These are phyloP conservation scores for Arthrobotrys sphaeroides DNA, from an alignment of 2,329 filamentous ascomycete species.

Conservation along the genomic window DNA sequence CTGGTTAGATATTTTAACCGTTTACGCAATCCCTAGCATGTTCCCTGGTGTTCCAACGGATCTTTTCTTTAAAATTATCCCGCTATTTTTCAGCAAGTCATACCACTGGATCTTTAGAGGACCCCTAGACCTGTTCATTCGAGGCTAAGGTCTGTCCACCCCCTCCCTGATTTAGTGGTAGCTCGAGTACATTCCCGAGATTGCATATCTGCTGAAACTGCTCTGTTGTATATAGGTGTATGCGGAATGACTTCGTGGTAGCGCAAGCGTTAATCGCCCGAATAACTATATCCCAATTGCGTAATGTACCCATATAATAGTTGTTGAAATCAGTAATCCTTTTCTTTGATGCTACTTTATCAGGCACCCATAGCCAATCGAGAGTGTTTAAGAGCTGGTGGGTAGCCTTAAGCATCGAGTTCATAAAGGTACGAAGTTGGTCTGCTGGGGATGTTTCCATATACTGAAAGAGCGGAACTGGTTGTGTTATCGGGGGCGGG, in stretches of 20 bases:
- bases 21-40: too few species aligned
- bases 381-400: neutral
- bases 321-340: too few species aligned
- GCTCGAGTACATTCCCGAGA: neutral
- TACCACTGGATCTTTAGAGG: too few species aligned
- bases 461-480: neutral
- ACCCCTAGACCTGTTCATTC: too few species aligned
- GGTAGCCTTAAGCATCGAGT: neutral
- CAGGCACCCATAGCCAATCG: neutral
- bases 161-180: neutral
- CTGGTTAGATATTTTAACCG: too few species aligned
- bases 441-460: neutral
- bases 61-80: too few species aligned
- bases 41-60: too few species aligned
- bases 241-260: neutral
- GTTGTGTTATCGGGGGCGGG: neutral
- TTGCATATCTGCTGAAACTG: neutral
- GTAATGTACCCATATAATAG: neutral
- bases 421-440: neutral
- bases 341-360: neutral
- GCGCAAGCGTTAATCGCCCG: neutral
- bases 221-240: neutral
- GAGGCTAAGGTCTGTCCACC: neutral
- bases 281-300: neutral
- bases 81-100: too few species aligned